Conservation (phyloP, 345 rosid genomes). For the Nasturtium officinale region DNA sequence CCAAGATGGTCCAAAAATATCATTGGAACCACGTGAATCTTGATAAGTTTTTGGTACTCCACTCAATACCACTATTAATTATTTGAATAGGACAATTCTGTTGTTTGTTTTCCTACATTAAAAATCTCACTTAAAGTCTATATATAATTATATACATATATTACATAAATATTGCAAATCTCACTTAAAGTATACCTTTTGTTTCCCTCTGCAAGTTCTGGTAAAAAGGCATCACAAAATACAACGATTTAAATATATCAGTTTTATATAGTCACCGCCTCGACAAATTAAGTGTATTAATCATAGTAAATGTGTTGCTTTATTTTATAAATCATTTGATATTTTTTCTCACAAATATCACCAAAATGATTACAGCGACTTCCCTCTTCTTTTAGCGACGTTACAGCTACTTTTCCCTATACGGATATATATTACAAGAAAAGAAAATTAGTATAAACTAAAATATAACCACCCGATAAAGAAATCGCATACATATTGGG, state of each 20-base stretch:
- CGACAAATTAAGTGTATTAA: neutral
- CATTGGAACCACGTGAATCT: slow-evolving; percentile 46
- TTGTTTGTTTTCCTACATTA: slow-evolving; percentile 23
- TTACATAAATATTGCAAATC: slow-evolving; percentile 11
- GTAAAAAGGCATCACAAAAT: neutral
- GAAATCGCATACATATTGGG: slow-evolving; percentile 19
- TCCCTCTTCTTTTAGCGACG: neutral
- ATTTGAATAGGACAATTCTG: slow-evolving; percentile 39
- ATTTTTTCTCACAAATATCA: neutral
- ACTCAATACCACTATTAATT: slow-evolving; percentile 37
- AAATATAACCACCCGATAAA: neutral
- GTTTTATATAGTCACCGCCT: slow-evolving; percentile 20
- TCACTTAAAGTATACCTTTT: slow-evolving; percentile 29
- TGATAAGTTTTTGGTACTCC: slow-evolving; percentile 43
- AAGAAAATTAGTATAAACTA: neutral
- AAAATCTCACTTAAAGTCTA: neutral
- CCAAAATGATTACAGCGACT: slow-evolving; percentile 30
- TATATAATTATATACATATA: neutral
- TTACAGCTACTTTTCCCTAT: slow-evolving; percentile 29
- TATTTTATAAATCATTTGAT: neutral
- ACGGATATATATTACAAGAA: slow-evolving; percentile 6
- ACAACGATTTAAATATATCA: neutral
- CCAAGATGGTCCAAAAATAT: slow-evolving; percentile 45
- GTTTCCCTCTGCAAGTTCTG: slow-evolving; percentile 29
- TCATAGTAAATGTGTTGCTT: slow-evolving; percentile 4